These are phyloP conservation scores for Poa annua DNA, from an alignment of 176 grass and related monocot species.

Conservation along the genomic window DNA sequence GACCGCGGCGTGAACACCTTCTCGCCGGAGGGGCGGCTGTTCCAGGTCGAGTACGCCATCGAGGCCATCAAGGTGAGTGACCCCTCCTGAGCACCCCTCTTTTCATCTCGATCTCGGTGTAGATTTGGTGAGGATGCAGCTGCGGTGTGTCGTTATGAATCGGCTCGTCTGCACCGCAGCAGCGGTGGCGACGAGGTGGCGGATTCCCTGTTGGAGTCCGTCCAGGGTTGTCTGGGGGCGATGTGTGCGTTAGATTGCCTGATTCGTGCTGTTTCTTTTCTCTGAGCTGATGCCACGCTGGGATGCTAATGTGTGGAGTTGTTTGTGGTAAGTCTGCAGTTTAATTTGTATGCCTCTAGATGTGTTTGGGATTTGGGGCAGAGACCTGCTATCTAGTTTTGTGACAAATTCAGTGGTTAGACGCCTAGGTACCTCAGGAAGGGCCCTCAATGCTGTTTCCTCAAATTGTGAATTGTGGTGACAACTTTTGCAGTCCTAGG, in stretches of 20 bases:
- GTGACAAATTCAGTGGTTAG: not conserved
- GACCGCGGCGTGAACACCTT: conserved; percentile 84
- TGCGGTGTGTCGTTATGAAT: not conserved
- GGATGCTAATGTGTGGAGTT: not conserved
- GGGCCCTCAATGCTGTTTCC: not conserved
- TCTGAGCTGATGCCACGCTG: not conserved
- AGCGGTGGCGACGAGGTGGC: not conserved
- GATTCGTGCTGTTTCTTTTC: not conserved
- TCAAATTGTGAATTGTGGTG: not conserved
- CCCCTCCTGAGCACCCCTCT: not conserved
- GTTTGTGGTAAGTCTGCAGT: not conserved
- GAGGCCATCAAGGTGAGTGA: conserved; percentile 80
- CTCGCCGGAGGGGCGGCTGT: conserved; percentile 79
- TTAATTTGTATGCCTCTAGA: not conserved
- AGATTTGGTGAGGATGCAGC: conserved; percentile 1
- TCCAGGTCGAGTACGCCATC: conserved; percentile 93
- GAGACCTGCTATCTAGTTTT: not conserved
- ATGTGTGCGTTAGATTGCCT: not conserved
- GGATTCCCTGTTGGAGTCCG: not conserved
- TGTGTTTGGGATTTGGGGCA: not conserved
- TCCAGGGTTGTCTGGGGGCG: not conserved
- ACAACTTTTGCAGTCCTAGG: not conserved
- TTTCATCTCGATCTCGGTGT: not conserved
- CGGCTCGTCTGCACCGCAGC: not conserved
- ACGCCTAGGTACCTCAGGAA: not conserved